phyloP scores from a whole-genome alignment of 129 eudicot species.

The Tagetes patula region DNA sequence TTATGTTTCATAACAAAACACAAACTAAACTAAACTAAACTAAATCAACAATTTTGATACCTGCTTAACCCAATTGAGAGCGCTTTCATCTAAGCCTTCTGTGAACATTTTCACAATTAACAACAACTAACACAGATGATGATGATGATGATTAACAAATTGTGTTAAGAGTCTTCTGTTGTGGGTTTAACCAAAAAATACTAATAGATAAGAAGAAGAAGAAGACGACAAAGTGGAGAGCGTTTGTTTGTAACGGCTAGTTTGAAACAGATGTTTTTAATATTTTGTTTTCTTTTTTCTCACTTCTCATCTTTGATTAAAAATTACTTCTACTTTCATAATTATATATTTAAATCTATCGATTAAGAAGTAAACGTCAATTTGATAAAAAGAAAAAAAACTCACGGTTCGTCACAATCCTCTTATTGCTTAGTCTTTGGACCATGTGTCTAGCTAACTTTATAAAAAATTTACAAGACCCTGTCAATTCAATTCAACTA shows the following conservation, averaged over 20 bases:
- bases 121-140: too few relatives aligned
- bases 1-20: background rate
- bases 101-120: slow-evolving; percentile 57
- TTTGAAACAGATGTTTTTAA: slow-evolving; percentile 29
- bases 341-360: too few relatives aligned
- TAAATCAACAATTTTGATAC: slow-evolving; percentile 34
- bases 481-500: too few relatives aligned
- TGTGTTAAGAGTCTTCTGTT: background rate
- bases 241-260: slow-evolving; percentile 48
- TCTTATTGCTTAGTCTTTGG: too few relatives aligned
- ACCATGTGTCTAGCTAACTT: too few relatives aligned
- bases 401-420: too few relatives aligned
- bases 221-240: slow-evolving; percentile 29
- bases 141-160: background rate
- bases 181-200: slow-evolving; percentile 13
- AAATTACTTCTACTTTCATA: too few relatives aligned
- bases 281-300: background rate
- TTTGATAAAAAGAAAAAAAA: too few relatives aligned
- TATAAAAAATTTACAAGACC: too few relatives aligned
- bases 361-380: too few relatives aligned
- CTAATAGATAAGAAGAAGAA: too few relatives aligned
- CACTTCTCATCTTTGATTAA: background rate
- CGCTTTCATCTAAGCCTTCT: slow-evolving; percentile 77
- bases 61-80: slow-evolving; percentile 86
- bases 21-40: too few relatives aligned